Conservation (phyloP, 116 monocot genomes). For the Iris pallida region DNA sequence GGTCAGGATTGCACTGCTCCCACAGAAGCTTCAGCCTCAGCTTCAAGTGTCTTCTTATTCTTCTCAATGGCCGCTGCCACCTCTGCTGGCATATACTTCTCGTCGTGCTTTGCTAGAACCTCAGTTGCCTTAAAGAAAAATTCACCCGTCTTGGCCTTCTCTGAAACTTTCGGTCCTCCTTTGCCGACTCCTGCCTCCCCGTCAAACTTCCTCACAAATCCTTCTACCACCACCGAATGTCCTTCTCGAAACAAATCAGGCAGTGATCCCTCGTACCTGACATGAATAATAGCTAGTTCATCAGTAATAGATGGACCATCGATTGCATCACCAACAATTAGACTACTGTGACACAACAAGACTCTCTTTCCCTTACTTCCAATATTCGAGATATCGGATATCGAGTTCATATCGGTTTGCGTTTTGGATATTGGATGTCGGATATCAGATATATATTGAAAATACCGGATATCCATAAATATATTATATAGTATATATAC, state of each 20-base stretch:
- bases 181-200: constrained; percentile 10
- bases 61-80: constrained; percentile 82
- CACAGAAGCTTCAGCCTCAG: constrained; percentile 18
- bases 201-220: constrained; percentile 48
- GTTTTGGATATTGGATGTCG: too few species aligned
- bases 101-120: constrained; percentile 95
- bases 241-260: constrained; percentile 97
- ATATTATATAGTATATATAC: too few species aligned
- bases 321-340: too few species aligned
- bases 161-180: constrained; percentile 30
- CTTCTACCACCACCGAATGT: constrained; percentile 88
- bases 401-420: too few species aligned
- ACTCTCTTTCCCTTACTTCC: too few species aligned
- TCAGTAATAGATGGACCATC: constrained; percentile 40
- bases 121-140: constrained; percentile 80
- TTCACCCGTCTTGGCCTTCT: constrained; percentile 54
- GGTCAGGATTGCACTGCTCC: not conserved
- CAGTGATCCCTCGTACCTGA: constrained; percentile 72
- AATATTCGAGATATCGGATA: too few species aligned
- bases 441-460: too few species aligned
- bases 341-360: too few species aligned
- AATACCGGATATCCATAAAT: too few species aligned
- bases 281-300: constrained; percentile 73
- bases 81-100: constrained; percentile 96
- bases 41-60: constrained; percentile 78